A percentile compares a stretch with the other conserved stretches of the same genome.
These are phyloP conservation scores for Conticribra guillardii DNA, from an alignment of 108 stramenopile genomes.

Conservation along the genomic window DNA sequence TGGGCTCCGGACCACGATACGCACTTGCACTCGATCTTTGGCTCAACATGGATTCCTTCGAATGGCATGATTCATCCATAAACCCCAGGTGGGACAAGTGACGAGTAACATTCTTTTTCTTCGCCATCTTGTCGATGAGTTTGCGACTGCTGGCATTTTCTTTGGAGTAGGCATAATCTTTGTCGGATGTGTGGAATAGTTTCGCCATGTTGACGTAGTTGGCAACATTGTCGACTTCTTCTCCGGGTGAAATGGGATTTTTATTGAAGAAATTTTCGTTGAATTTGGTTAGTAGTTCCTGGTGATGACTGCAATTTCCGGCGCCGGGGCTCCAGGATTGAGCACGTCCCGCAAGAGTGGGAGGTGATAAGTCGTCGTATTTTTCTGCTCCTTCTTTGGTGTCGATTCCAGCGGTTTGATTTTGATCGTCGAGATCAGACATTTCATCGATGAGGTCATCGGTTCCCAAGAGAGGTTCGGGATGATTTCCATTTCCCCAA, in stretches of 20 bases:
- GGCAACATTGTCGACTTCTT: constrained; percentile 21
- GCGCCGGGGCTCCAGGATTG: neutral
- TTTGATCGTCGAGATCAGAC: too few species aligned
- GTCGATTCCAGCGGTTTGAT: neutral
- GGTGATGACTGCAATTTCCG: neutral
- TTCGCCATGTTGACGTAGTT: constrained; percentile 39
- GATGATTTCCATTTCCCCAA: too few species aligned
- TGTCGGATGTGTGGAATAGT: constrained; percentile 15
- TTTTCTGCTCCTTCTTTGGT: neutral
- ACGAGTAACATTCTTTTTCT: neutral
- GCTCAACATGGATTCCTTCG: constrained; percentile 8
- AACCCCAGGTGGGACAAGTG: neutral
- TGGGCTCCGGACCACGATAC: constrained; percentile 34
- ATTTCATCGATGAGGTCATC: too few species aligned
- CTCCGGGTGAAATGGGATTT: too few species aligned
- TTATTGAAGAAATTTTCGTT: too few species aligned
- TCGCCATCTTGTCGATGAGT: constrained; percentile 30
- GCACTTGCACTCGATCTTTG: constrained; percentile 11
- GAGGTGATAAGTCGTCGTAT: neutral
- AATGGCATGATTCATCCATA: constrained; percentile 33
- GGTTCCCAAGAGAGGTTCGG: too few species aligned
- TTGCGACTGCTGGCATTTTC: constrained; percentile 19
- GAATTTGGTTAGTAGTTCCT: neutral
- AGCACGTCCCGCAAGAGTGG: neutral
- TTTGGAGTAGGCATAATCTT: constrained; percentile 36